phyloP scores from a whole-genome alignment of 495 filamentous ascomycete species.

The Geoglossum glabrum region DNA sequence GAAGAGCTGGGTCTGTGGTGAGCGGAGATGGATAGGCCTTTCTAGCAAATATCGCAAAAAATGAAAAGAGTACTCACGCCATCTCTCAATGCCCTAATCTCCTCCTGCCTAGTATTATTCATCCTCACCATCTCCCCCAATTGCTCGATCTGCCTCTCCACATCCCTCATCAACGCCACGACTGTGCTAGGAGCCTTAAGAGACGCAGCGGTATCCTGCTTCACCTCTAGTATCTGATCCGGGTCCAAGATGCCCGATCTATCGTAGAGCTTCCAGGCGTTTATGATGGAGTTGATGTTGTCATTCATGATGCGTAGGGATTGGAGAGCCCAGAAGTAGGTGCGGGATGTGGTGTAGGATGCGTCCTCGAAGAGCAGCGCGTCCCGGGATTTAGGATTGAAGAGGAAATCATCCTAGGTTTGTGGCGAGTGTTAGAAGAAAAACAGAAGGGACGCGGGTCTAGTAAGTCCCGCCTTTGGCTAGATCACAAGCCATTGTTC shows the following conservation, averaged over 20 bases:
- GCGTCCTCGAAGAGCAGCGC: slow-evolving; percentile 35
- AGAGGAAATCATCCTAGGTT: slow-evolving; percentile 29
- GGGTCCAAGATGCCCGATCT: background rate
- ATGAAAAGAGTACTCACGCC: too few species aligned
- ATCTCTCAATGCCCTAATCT: too few species aligned
- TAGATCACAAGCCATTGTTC: background rate
- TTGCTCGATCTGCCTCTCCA: too few species aligned
- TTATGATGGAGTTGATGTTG: slow-evolving; percentile 30
- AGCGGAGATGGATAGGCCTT: background rate
- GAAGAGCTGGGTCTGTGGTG: slow-evolving; percentile 1
- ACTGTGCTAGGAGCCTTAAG: background rate
- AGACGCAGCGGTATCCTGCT: background rate
- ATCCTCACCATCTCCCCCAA: too few species aligned
- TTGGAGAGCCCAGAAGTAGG: slow-evolving; percentile 38
- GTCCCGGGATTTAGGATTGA: slow-evolving; percentile 26
- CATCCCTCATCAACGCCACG: background rate
- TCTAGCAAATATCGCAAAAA: background rate
- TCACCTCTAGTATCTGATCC: background rate
- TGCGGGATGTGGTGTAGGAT: slow-evolving; percentile 30
- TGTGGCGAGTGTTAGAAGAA: background rate
- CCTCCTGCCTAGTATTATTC: too few species aligned
- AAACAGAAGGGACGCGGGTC: background rate
- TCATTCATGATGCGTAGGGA: slow-evolving; percentile 34
- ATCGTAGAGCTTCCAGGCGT: slow-evolving; percentile 15
- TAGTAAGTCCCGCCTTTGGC: background rate